Percentiles rank a stretch among this genome's conserved stretches.
Evolutionary conservation across 2,329 filamentous ascomycete species (phyloP).

Genomic region (Septoria petroselini): DNA sequence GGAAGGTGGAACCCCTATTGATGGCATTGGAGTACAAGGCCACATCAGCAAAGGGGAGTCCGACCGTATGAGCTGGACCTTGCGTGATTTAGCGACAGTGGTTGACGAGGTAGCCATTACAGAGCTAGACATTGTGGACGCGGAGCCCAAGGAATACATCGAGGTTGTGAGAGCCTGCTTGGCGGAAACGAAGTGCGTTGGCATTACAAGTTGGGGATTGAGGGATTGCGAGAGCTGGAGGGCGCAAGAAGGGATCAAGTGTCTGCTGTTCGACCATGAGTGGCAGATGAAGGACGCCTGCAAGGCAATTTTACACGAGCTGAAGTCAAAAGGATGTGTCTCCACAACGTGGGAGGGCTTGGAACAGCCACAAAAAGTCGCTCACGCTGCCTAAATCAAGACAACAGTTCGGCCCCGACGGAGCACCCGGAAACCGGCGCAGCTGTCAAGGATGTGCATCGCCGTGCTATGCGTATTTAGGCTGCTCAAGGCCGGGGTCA

Average conservation of each 20-base stretch:
- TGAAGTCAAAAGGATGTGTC: no score
- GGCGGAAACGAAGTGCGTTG: conserved; percentile 58
- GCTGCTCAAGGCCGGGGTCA: no score
- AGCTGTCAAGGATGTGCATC: no score
- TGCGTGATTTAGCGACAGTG: conserved; percentile 52
- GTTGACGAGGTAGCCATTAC: conserved; percentile 61
- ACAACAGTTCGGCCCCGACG: no score
- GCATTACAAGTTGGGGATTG: conserved; percentile 57
- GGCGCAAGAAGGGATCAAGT: background rate
- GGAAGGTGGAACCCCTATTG: conserved; percentile 60
- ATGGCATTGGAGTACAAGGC: conserved; percentile 61
- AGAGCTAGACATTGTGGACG: conserved; percentile 64
- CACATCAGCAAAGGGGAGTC: conserved; percentile 51
- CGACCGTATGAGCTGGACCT: conserved; percentile 38
- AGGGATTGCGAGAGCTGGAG: conserved; percentile 47
- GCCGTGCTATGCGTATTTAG: no score
- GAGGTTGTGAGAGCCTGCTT: conserved; percentile 56
- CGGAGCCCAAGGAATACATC: conserved; percentile 57
- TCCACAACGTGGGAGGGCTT: no score
- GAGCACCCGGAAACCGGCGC: no score
- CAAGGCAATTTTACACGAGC: background rate
- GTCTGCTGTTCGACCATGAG: background rate
- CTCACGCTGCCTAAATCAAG: no score
- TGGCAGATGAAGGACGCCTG: background rate
- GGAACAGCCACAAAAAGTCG: no score